A percentile compares a stretch with the other conserved stretches of the same genome.
Conservation (phyloP, 768 basidiomycete species). For the Boletales sp. region DNA sequence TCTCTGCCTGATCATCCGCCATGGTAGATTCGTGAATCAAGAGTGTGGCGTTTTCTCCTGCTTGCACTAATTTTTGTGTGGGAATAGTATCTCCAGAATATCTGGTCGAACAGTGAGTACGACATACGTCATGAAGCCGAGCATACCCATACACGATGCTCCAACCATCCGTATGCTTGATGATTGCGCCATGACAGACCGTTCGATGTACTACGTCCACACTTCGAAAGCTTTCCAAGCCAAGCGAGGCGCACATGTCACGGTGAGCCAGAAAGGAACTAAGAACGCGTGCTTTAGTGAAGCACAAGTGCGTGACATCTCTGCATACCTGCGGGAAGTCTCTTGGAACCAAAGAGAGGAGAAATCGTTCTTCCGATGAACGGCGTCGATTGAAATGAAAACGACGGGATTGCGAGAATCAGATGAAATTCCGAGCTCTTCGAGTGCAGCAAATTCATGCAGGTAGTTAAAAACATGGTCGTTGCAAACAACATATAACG, state of each 20-base stretch:
- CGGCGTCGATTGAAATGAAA: constrained; percentile 51
- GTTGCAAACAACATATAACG: constrained; percentile 69
- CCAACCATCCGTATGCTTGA: constrained; percentile 61
- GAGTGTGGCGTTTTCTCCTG: constrained; percentile 67
- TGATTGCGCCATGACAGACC: constrained; percentile 65
- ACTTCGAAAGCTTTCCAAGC: constrained; percentile 57
- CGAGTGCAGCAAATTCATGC: constrained; percentile 65
- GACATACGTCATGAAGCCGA: neutral
- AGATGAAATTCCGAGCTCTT: constrained; percentile 62
- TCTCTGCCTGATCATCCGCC: constrained; percentile 74
- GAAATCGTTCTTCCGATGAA: constrained; percentile 44
- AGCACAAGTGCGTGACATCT: neutral
- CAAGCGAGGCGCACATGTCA: constrained; percentile 50
- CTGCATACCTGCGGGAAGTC: constrained; percentile 1
- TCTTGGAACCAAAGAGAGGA: constrained; percentile 26
- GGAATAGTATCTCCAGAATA: constrained; percentile 94
- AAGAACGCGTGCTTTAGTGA: neutral
- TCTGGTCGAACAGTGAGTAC: constrained; percentile 36
- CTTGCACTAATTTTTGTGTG: constrained; percentile 57
- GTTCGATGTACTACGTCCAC: constrained; percentile 75
- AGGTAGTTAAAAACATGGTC: constrained; percentile 61
- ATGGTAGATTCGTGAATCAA: constrained; percentile 95
- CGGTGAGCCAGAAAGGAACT: constrained; percentile 44
- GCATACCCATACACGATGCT: constrained; percentile 35
- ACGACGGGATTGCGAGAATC: constrained; percentile 48